These are phyloP conservation scores for Penicillium brevicompactum DNA, from an alignment of 2,329 filamentous ascomycete genomes.

Conservation along the genomic window DNA sequence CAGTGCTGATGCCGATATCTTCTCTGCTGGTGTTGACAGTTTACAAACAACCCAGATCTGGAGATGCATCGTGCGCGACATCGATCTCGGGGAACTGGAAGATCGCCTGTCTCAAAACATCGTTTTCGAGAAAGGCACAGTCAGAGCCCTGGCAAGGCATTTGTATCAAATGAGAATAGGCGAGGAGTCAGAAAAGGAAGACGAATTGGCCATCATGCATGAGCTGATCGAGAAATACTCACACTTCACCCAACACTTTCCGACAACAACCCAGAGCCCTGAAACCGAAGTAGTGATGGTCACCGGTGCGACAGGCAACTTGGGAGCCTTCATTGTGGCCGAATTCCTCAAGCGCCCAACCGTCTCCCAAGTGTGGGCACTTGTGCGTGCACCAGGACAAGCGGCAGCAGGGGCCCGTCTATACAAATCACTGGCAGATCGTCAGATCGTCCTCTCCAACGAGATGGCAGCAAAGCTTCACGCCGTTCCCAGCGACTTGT, in stretches of 20 bases:
- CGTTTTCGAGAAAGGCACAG: slow-evolving; percentile 60
- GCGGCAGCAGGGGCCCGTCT: slow-evolving; percentile 49
- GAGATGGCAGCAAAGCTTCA: slow-evolving; percentile 43
- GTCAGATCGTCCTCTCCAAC: slow-evolving; percentile 32
- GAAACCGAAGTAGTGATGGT: slow-evolving; percentile 44
- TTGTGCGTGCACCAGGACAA: slow-evolving; percentile 51
- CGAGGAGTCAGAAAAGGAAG: slow-evolving; percentile 31
- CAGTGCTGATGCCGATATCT: slow-evolving; percentile 57
- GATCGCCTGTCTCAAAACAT: slow-evolving; percentile 57
- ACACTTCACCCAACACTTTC: slow-evolving; percentile 31
- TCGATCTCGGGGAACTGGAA: slow-evolving; percentile 49
- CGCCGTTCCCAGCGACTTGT: slow-evolving; percentile 52
- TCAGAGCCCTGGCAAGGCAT: slow-evolving; percentile 50
- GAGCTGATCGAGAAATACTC: slow-evolving; percentile 52
- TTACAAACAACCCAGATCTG: slow-evolving; percentile 61
- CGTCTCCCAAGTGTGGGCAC: slow-evolving; percentile 55
- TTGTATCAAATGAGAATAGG: slow-evolving; percentile 49
- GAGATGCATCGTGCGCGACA: slow-evolving; percentile 52
- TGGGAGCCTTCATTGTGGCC: slow-evolving; percentile 62
- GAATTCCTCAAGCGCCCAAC: slow-evolving; percentile 40
- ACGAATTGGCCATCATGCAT: slow-evolving; percentile 50
- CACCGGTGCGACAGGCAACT: slow-evolving; percentile 67
- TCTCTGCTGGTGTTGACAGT: slow-evolving; percentile 60
- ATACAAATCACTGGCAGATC: slow-evolving; percentile 43
- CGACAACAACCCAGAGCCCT: slow-evolving; percentile 28